Evolutionary conservation across 2,329 filamentous ascomycete species (phyloP).

Genomic region (Lecanicillium sp.): DNA sequence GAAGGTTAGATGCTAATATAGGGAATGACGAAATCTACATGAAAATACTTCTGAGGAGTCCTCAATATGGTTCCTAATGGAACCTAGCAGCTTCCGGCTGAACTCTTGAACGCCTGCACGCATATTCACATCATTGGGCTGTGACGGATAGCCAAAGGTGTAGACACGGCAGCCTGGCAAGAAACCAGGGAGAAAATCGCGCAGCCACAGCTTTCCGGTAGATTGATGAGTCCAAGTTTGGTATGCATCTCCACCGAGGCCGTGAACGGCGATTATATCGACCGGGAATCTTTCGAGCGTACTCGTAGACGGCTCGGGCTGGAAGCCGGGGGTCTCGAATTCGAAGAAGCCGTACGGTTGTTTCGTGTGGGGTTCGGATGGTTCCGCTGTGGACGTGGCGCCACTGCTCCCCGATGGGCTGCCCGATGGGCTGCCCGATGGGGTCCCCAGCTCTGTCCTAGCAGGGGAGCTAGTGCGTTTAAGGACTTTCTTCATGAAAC

Average conservation of each 20-base stretch:
- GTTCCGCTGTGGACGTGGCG: too few relatives aligned
- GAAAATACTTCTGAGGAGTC: slow-evolving; percentile 7
- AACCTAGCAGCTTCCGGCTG: slow-evolving; percentile 10
- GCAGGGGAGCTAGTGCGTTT: too few relatives aligned
- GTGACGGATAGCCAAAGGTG: slow-evolving; percentile 16
- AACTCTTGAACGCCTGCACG: slow-evolving; percentile 12
- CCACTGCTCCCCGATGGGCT: too few relatives aligned
- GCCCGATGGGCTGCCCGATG: too few relatives aligned
- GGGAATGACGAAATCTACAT: not conserved
- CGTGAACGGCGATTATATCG: slow-evolving; percentile 16
- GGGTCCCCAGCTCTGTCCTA: too few relatives aligned
- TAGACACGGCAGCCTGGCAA: slow-evolving; percentile 16
- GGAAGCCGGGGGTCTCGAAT: too few relatives aligned
- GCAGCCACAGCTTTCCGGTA: slow-evolving; percentile 13
- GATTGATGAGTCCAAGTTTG: slow-evolving; percentile 12
- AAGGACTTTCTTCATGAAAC: too few relatives aligned
- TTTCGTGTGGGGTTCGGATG: too few relatives aligned
- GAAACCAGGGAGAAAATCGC: slow-evolving; percentile 13
- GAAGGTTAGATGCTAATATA: not conserved
- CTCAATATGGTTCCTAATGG: slow-evolving; percentile 9
- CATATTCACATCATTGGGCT: slow-evolving; percentile 9
- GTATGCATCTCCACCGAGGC: slow-evolving; percentile 14
- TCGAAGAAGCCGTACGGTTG: slow-evolving; percentile 1
- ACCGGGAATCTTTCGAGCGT: slow-evolving; percentile 10
- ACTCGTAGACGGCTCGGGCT: not conserved